Conservation (phyloP, 768 basidiomycete genomes). For the Paxillus involutus region DNA sequence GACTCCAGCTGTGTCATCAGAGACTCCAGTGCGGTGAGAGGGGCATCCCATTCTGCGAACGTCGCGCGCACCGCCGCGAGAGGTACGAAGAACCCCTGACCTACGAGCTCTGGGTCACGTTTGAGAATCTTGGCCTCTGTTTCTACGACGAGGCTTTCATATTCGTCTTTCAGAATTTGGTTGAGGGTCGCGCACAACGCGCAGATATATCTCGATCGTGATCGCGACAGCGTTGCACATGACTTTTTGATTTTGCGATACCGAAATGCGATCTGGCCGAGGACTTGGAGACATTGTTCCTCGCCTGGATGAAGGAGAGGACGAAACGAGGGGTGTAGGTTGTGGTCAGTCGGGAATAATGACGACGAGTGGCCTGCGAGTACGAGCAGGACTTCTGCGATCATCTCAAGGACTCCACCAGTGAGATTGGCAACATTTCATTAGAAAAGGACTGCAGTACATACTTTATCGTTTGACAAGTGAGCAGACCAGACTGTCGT, state of each 20-base stretch:
- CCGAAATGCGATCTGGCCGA: constrained; percentile 71
- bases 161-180: constrained; percentile 75
- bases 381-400: constrained; percentile 84
- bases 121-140: constrained; percentile 79
- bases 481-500: no score
- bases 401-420: constrained; percentile 48
- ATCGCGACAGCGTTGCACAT: constrained; percentile 49
- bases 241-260: constrained; percentile 72
- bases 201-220: constrained; percentile 74
- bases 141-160: constrained; percentile 74
- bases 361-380: constrained; percentile 88
- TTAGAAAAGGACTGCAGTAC: neutral
- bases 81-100: constrained; percentile 81
- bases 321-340: constrained; percentile 60
- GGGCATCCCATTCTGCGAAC: constrained; percentile 88
- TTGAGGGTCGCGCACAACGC: constrained; percentile 74
- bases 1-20: constrained; percentile 64
- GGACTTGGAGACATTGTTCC: constrained; percentile 76
- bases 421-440: constrained; percentile 2
- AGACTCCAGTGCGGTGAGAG: constrained; percentile 67
- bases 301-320: constrained; percentile 88
- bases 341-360: constrained; percentile 64
- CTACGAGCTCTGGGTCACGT: constrained; percentile 75
- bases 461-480: no score
- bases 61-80: constrained; percentile 79